Evolutionary conservation across 306 rosid genomes (phyloP).

Genomic region (Cicer bijugum): DNA sequence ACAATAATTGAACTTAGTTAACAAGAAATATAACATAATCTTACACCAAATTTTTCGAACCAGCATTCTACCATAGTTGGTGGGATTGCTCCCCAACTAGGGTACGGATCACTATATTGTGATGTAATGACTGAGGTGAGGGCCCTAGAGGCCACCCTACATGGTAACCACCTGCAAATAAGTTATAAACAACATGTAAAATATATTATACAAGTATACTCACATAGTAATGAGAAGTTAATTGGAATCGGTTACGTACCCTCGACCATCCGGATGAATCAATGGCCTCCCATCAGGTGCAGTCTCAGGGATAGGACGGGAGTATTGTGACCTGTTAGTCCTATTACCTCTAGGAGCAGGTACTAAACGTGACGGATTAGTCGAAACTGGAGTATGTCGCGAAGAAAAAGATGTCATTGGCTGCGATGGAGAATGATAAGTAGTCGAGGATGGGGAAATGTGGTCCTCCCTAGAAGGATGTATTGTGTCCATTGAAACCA

Average conservation of each 20-base stretch:
- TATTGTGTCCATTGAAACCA: neutral
- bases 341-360: neutral
- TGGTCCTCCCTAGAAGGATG: neutral
- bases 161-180: neutral
- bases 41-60: neutral
- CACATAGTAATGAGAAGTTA: neutral
- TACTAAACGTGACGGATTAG: neutral
- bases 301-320: neutral
- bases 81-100: neutral
- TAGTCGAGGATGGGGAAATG: neutral
- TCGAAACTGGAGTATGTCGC: neutral
- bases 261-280: neutral
- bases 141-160: conserved; percentile 2
- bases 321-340: neutral
- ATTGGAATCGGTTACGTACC: neutral
- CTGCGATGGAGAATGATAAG: neutral
- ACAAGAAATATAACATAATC: too few species aligned
- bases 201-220: neutral
- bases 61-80: neutral
- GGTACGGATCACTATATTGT: neutral
- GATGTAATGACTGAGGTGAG: neutral
- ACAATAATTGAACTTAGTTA: too few species aligned
- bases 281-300: neutral
- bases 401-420: neutral
- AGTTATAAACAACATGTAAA: neutral